These are phyloP conservation scores for Chaetoscypha palmicola DNA, from an alignment of 2,329 filamentous ascomycete species.

Conservation along the genomic window DNA sequence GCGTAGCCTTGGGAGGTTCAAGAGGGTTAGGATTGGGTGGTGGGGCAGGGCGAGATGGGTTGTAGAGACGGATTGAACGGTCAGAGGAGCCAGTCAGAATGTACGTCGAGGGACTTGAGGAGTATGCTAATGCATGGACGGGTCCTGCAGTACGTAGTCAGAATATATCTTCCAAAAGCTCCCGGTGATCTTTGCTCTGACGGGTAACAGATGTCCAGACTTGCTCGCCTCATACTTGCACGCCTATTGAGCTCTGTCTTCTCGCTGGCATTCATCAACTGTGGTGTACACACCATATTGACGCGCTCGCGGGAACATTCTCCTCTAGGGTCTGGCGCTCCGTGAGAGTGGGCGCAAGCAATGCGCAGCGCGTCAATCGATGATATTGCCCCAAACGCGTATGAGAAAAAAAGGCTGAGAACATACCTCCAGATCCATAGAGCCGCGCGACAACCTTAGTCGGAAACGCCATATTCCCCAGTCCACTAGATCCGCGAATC, in stretches of 20 bases:
- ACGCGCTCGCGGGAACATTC: too few species aligned
- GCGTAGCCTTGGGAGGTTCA: conserved; percentile 33
- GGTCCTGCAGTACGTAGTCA: conserved; percentile 45
- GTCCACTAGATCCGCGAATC: neutral
- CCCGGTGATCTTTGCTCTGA: too few species aligned
- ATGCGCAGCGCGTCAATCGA: too few species aligned
- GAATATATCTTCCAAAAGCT: too few species aligned
- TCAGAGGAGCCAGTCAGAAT: conserved; percentile 83
- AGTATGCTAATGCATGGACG: conserved; percentile 67
- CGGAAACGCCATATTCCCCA: conserved; percentile 37
- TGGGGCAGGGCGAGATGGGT: conserved; percentile 50
- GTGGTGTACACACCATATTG: too few species aligned
- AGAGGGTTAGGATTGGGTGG: conserved; percentile 34
- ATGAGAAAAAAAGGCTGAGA: neutral
- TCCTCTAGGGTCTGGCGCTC: too few species aligned
- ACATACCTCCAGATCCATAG: conserved; percentile 51
- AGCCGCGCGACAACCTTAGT: conserved; percentile 47
- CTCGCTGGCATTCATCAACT: too few species aligned
- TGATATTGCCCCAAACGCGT: too few species aligned
- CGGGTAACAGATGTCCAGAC: too few species aligned
- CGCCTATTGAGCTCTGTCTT: too few species aligned
- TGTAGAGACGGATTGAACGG: conserved; percentile 79
- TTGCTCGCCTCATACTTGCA: too few species aligned
- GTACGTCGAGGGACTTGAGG: conserved; percentile 64
- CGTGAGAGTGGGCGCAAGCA: too few species aligned